These are phyloP conservation scores for Lentithecium fluviatile DNA, from an alignment of 495 filamentous ascomycete genomes.

Conservation along the genomic window DNA sequence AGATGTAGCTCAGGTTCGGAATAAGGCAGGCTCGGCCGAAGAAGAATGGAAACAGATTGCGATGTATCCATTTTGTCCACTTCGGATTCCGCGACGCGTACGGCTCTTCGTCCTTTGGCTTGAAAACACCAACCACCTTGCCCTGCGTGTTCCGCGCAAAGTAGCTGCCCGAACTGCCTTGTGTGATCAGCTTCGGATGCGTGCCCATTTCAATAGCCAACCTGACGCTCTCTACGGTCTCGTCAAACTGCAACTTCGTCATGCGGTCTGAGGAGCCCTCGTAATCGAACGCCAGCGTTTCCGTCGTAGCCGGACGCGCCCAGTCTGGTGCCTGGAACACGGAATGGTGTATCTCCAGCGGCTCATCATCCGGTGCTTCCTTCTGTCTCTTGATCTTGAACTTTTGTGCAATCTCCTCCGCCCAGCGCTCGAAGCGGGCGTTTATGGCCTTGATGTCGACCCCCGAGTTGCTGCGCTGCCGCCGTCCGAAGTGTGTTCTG, in stretches of 20 bases:
- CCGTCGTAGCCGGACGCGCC: slow-evolving; percentile 71
- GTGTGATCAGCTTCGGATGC: slow-evolving; percentile 92
- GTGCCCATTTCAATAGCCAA: slow-evolving; percentile 86
- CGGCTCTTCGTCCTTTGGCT: slow-evolving; percentile 98
- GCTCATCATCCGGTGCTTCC: slow-evolving; percentile 70
- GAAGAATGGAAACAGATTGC: slow-evolving; percentile 84
- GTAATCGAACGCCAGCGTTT: slow-evolving; percentile 60
- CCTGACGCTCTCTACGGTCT: slow-evolving; percentile 84
- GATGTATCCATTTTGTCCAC: slow-evolving; percentile 50
- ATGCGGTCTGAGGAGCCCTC: slow-evolving; percentile 56
- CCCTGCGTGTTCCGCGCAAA: slow-evolving; percentile 90
- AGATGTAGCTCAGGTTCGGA: slow-evolving; percentile 98
- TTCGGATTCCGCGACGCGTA: slow-evolving; percentile 60
- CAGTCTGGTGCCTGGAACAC: slow-evolving; percentile 93
- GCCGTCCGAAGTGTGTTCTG: slow-evolving; percentile 49
- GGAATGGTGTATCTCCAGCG: slow-evolving; percentile 92
- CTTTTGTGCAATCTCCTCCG: slow-evolving; percentile 94
- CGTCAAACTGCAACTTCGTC: slow-evolving; percentile 80
- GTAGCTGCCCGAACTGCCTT: slow-evolving; percentile 96
- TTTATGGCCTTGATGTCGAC: slow-evolving; percentile 99
- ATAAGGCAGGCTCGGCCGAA: slow-evolving; percentile 96
- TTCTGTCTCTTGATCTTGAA: slow-evolving; percentile 68
- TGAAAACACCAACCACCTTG: slow-evolving; percentile 96
- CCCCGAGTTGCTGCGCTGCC: slow-evolving; percentile 75
- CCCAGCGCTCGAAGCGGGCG: slow-evolving; percentile 92